Evolutionary conservation across 1,284 basidiomycete genomes (phyloP), one percentile per base, ranked within the genome.

Genomic region (Leccinum subrobustum): DNA sequence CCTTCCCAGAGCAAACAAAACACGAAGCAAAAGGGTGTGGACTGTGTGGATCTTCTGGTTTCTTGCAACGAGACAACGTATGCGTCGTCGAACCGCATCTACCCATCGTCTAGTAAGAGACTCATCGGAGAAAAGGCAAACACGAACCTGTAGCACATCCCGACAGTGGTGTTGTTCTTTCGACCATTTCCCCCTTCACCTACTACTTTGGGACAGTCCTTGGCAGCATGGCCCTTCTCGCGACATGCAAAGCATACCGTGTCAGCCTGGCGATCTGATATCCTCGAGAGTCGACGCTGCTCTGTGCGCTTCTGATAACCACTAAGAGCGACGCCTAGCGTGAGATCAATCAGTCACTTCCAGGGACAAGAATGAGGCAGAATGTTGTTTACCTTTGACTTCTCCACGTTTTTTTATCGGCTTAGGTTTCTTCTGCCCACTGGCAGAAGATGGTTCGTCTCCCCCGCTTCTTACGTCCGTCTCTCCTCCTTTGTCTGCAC

Each of bases 201-300:
- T 66, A 73, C 58, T 6, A 77, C 77, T n/a, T 81, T 85, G 0
- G 89, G 91, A 71, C 95, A 98, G 61, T 95, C 85, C 70, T 82
- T 87, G 3, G 95, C 95, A 0, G 90, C 80, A 70, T 97, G 95
- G 0, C 95, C 95, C 63, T 83, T 85, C 67, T 88, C 82, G 58
- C 95, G 85, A 77, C 95, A 98, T 1, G 91, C 92, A 73, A 94
- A 96, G 72, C 95, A 97, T 7, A 85, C 88, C 3, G 87, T 93
- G 3, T 78, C 76, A 20, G 79, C 75, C 8, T 81, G 71, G 52
- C 87, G 84, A 57, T 89, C 85, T 6, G 84, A 73, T 55, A 86
- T 84, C 31, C 95, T 85, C 65, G 86, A 82, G 57, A 87, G 70
- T 14, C 93, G 81, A 52, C 93, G 80, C 25, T 78, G 69, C 71